Conservation (phyloP, 2,329 filamentous ascomycete species). For the Claviceps arundinis region DNA sequence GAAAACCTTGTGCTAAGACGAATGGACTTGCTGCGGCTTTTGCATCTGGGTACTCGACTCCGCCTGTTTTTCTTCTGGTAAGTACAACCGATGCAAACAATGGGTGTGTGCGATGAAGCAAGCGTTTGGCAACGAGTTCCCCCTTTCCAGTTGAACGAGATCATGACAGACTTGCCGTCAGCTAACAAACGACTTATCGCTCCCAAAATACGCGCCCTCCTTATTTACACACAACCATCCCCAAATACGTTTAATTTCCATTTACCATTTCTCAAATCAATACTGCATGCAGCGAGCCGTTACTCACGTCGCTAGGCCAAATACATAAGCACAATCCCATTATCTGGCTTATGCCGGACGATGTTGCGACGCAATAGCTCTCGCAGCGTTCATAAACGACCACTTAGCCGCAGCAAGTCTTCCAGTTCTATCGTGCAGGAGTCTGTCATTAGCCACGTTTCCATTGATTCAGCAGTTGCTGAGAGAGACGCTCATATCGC, state of each 20-base stretch:
- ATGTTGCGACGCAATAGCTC: constrained; percentile 40
- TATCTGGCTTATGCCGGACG: constrained; percentile 3
- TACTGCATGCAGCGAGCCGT: not conserved
- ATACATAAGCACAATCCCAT: not conserved
- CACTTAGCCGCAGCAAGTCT: constrained; percentile 39
- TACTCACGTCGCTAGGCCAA: not conserved
- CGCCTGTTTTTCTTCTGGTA: not conserved
- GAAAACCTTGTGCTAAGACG: not conserved
- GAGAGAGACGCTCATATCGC: constrained; percentile 49
- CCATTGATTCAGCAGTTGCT: constrained; percentile 34
- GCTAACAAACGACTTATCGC: not conserved
- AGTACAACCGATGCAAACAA: not conserved
- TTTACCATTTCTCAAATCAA: constrained; percentile 1
- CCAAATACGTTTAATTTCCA: not conserved
- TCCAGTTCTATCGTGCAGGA: constrained; percentile 29
- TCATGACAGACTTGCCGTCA: not conserved
- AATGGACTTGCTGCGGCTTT: not conserved
- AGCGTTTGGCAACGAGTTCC: not conserved
- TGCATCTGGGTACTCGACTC: not conserved
- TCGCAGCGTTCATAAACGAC: constrained; percentile 25
- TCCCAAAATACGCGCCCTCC: not conserved
- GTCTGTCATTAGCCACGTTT: constrained; percentile 28
- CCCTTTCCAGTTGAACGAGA: not conserved
- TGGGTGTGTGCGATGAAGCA: not conserved
- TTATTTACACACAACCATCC: not conserved